Base-by-base conservation (phyloP, 345 rosid species). In the Cardamine occulta region DNA sequence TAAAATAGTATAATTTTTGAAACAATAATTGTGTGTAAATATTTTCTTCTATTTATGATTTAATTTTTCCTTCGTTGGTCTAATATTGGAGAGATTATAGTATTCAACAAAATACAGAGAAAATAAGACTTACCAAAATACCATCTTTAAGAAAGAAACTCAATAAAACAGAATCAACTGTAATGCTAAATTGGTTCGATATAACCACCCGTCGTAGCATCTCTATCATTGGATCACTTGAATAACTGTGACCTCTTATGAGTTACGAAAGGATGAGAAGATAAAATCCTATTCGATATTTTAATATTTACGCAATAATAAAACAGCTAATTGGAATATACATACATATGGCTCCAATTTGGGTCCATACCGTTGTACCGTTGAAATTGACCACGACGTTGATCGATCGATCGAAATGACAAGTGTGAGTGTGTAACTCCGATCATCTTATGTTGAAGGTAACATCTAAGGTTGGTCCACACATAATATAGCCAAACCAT, bases 401-500 rank as follows among this genome's bases (percentile, higher is more conserved):
- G 40, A 37, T 68, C 15, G 23, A 40, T 67, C 52, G 13, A 29
- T 66, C 7, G 14, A 52, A 5, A 23, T 52, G 57, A 48, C 24
- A 26, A 45, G 58, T 49, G 29, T 48, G 6, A 66, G 6, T 23
- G 37, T 66, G 21, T n/a, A 34, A 19, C 31, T 37, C 53, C 40
- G 14, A 55, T 56, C 54, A 42, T 12, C 57, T 58, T 48, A 48
- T 48, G 17, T 31, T 58, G 56, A 29, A 70, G 12, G 18, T 45
- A 70, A 70, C 66, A 58, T 34, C 35, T 47, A 31, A 31, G n/a
- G 42, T 29, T 45, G 48, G 67, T 54, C 63, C 17, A 54, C 73
- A 51, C 2, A 32, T 34, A 34, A 7, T 54, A 35, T 15, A 26
- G 45, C 17, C 32, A 56, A 19, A 32, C 45, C 14, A 57, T 21